Conservation (phyloP, 83 land plant species). For the Diphasiastrum complanatum region DNA sequence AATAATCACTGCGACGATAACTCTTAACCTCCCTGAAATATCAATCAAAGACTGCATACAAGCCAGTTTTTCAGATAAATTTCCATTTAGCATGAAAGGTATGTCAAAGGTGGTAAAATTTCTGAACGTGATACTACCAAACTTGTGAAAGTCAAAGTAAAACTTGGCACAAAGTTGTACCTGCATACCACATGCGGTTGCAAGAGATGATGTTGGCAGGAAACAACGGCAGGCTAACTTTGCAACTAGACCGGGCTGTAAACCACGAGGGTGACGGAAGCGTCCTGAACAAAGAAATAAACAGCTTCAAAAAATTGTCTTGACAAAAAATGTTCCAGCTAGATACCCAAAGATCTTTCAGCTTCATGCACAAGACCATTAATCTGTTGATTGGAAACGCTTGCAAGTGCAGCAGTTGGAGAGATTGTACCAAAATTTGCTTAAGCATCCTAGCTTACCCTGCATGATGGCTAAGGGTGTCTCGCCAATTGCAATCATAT, state of each 20-base stretch:
- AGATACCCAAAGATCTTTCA: not conserved
- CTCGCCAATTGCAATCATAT: constrained; percentile 42
- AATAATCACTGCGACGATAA: constrained; percentile 35
- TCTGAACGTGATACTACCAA: too few relatives aligned
- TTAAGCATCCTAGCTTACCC: constrained; percentile 24
- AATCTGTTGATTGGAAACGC: too few relatives aligned
- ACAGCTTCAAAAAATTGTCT: not conserved
- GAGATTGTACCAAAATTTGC: too few relatives aligned
- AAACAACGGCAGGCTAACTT: constrained; percentile 38
- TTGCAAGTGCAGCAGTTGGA: too few relatives aligned
- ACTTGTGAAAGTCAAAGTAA: not conserved
- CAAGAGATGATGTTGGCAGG: constrained; percentile 48
- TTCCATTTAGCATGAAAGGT: not conserved
- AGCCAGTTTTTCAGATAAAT: constrained; percentile 8
- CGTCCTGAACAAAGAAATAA: constrained; percentile 26
- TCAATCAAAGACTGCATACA: constrained; percentile 39
- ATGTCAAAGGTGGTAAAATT: too few relatives aligned
- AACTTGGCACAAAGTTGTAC: constrained; percentile 10
- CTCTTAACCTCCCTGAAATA: constrained; percentile 36
- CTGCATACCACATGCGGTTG: constrained; percentile 59
- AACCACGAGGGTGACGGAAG: constrained; percentile 41
- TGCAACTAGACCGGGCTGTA: constrained; percentile 37
- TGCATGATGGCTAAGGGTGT: constrained; percentile 54
- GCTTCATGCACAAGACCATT: not conserved
- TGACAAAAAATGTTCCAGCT: too few relatives aligned